phyloP scores from a whole-genome alignment of 2,329 filamentous ascomycete species.

The Pseudogymnoascus sp. region DNA sequence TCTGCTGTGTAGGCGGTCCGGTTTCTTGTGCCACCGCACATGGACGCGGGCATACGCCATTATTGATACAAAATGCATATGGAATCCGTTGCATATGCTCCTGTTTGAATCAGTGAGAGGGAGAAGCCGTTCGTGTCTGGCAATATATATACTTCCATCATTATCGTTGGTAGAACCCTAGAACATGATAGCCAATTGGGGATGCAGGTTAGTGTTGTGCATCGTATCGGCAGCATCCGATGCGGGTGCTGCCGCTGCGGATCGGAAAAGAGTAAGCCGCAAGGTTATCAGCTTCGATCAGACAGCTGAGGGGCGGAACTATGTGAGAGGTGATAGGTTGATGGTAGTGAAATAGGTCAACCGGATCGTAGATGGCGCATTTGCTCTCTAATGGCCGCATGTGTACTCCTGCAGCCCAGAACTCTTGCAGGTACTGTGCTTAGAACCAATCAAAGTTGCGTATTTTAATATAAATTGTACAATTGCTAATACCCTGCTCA shows the following conservation, averaged over 20 bases:
- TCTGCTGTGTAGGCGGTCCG: background rate
- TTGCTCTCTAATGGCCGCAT: background rate
- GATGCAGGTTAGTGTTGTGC: background rate
- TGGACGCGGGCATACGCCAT: background rate
- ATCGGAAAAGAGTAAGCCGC: background rate
- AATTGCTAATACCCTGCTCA: background rate
- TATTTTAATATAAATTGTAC: background rate
- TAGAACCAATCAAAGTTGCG: background rate
- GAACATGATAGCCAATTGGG: background rate
- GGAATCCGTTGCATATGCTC: background rate
- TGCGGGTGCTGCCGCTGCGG: background rate
- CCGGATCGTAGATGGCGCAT: background rate
- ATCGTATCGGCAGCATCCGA: background rate
- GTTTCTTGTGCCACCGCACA: background rate
- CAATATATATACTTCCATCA: background rate
- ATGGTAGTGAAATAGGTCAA: background rate
- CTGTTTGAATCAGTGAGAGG: background rate
- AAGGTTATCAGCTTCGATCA: background rate
- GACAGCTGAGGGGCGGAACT: background rate
- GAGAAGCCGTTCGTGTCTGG: background rate
- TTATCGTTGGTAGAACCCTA: background rate
- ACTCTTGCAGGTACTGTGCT: background rate
- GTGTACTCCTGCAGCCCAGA: background rate
- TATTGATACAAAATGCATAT: background rate
- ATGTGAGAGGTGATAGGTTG: background rate